phyloP scores from a whole-genome alignment of 2,329 filamentous ascomycete species.

The Calonectria crousiana region DNA sequence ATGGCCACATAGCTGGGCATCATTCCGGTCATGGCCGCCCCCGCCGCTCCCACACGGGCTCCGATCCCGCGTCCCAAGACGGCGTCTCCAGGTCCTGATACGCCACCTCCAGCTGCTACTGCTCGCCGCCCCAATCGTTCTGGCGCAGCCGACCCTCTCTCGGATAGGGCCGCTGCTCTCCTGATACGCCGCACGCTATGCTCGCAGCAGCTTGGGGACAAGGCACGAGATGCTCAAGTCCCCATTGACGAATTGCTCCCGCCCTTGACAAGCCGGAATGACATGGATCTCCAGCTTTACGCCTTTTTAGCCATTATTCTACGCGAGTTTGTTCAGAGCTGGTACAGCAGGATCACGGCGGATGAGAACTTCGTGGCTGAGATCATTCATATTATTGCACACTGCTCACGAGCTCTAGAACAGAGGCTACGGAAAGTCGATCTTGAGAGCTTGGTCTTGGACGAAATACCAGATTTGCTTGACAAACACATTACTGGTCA shows the following conservation, averaged over 20 bases:
- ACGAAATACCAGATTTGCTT: conserved; percentile 87
- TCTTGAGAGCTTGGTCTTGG: conserved; percentile 83
- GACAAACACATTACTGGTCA: conserved; percentile 84
- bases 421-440: conserved; percentile 87
- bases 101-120: conserved; percentile 42
- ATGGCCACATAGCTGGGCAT: conserved; percentile 39
- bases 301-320: conserved; percentile 91
- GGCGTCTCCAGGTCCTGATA: conserved; percentile 37
- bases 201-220: conserved; percentile 73
- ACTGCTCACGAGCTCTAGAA: conserved; percentile 89
- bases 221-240: conserved; percentile 60
- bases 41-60: conserved; percentile 35
- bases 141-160: conserved; percentile 65
- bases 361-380: conserved; percentile 91
- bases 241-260: conserved; percentile 87
- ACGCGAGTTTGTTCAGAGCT: conserved; percentile 89
- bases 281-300: conserved; percentile 93
- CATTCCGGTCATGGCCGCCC: conserved; percentile 46
- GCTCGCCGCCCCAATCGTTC: conserved; percentile 50
- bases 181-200: conserved; percentile 89
- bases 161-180: conserved; percentile 82
- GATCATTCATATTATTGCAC: conserved; percentile 89
- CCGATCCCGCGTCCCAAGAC: conserved; percentile 40
- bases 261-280: conserved; percentile 92
- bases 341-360: conserved; percentile 93